A percentile compares a stretch with the other conserved stretches of the same genome.
Conservation (phyloP, 352 stramenopile genomes). For the Phytopythium cucurbitacearum region DNA sequence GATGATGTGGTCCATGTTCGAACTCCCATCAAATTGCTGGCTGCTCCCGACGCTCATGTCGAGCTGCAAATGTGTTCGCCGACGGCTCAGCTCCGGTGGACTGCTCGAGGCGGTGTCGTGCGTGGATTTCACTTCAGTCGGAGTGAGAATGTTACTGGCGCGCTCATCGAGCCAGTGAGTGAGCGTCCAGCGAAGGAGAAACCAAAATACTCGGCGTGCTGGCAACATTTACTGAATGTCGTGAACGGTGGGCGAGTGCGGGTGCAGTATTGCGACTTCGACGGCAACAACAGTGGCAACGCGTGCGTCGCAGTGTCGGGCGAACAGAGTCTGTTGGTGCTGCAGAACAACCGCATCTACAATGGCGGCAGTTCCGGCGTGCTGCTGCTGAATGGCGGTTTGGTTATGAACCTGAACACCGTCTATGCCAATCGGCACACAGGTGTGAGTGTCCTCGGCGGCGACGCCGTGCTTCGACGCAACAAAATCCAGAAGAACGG, state of each 20-base stretch:
- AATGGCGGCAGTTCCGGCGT: conserved; percentile 57
- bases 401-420: conserved; percentile 58
- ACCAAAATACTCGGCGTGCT: conserved; percentile 26
- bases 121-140: conserved; percentile 62
- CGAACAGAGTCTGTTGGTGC: conserved; percentile 28
- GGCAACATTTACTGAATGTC: conserved; percentile 62
- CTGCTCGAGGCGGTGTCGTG: conserved; percentile 49
- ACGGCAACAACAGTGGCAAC: conserved; percentile 58
- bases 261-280: conserved; percentile 65
- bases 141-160: conserved; percentile 5
- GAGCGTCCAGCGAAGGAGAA: conserved; percentile 10
- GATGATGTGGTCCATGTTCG: conserved; percentile 42
- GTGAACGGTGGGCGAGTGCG: conserved; percentile 35
- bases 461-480: conserved; percentile 50
- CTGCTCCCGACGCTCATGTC: conserved; percentile 49
- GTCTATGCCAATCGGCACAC: conserved; percentile 53
- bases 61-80: conserved; percentile 61
- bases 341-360: conserved; percentile 60
- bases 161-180: conserved; percentile 4
- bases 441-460: conserved; percentile 50
- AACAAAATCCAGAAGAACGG: conserved; percentile 66
- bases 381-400: conserved; percentile 40
- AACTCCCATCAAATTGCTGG: conserved; percentile 43
- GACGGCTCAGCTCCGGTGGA: conserved; percentile 50
- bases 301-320: conserved; percentile 60